Base-by-base conservation (phyloP, 345 rosid species). In the Lepidium didymum region DNA sequence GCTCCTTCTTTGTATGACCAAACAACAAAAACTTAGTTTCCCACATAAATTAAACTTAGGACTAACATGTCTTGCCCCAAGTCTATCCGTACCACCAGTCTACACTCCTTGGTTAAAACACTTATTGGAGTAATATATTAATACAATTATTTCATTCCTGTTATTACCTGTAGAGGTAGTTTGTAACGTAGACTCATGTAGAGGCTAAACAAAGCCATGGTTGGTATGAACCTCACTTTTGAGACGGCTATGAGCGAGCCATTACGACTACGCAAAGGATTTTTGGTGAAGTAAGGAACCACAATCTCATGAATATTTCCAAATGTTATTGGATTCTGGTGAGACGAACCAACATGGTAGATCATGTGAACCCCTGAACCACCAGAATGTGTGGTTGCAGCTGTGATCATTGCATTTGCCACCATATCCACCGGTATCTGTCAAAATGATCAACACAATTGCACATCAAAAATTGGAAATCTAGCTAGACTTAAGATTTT, bases 401-500 rank as follows among this genome's bases (percentile, higher is more conserved):
- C 64, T 2, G 37, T 42, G 46, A 74, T 61, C 74, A 74, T 74
- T 10, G 78, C 69, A 18, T 74, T 74, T 45, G 56, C 64, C 14
- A 74, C 78, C 78, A 74, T 74, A 68, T 74, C 78, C 3, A 68
- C 78, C 27, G 78, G 74, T 53, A 74, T 74, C 78, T 74, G 33
- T 34, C 27, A 25, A 55, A 79, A 14, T 56, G 45, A 81, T 79
- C 52, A 35, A 36, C 35, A 80, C 70, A 23, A 12, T 7, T 4
- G 4, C 33, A 6, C 7, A 29, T 29, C 33, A 29, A 29, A 14
- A 10, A 14, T 50, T 15, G 12, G 12, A 52, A 52, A 35, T 19
- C 21, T 50, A 31, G 46, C 21, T 47, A 36, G 23, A 46, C 8
- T 16, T 53, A 38, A 21, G 2, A 5, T 50, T 19, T 50, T 3